Evolutionary conservation across 257 asterid genomes (phyloP), one percentile per base, ranked within the genome.

Genomic region (Scutellaria minor): DNA sequence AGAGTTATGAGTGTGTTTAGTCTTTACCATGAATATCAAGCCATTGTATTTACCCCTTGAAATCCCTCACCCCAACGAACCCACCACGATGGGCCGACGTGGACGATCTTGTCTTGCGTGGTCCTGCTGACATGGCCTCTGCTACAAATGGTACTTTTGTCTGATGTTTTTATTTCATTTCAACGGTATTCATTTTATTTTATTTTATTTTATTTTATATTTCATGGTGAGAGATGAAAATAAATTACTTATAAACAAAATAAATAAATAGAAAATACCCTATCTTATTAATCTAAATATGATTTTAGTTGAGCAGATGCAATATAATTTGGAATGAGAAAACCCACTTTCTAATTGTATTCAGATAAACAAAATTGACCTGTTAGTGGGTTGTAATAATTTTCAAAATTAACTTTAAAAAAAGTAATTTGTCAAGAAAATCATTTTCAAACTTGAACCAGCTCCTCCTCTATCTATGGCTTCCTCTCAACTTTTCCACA

Each of bases 61-160:
- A 13, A n/a, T 57, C 6, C 39, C 24, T 51, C 73, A 55, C 27
- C 76, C 71, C 65, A 5, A 63, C 2, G 55, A 61, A 52, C 59
- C 24, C 59, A 42, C 71, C 78, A 77, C 67, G 78, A n/a, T 77
- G 80, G 65, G 76, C 39, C 62, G 47, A 58, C 85, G 74, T 81
- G 85, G 78, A 74, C 59, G 61, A 47, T 50, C 4, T 37, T 70
- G 78, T 81, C 80, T 50, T 60, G 59, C 62, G 73, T 71, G 78
- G 66, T 35, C 9, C 64, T 68, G 71, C 60, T 74, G 71, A 75
- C 45, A 7, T n/a, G 80, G 67, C 64, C 39, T 66, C 75, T 79
- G 76, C 47, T 15, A n/a, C 55, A 6, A 20, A 27, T 35, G 22
- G 73, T 31, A 56, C 60, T 57, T 44, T 11, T 31, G 66, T 56